Conservation (phyloP, 768 basidiomycete species). For the Fibroporia radiculosa region DNA sequence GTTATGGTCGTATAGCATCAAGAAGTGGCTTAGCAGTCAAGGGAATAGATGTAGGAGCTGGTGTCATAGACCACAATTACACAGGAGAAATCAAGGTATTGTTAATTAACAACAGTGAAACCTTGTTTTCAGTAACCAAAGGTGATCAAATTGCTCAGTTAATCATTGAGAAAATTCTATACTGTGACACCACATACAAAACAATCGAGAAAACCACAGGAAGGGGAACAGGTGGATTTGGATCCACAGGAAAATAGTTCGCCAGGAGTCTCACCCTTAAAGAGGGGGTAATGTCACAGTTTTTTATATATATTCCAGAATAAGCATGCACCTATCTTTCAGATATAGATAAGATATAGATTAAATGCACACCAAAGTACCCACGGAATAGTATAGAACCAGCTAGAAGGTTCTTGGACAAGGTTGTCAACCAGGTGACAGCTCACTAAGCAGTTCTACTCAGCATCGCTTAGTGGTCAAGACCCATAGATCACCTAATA, state of each 20-base stretch:
- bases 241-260: neutral
- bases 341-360: too few species aligned
- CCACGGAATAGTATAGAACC: too few species aligned
- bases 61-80: constrained; percentile 4
- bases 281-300: too few species aligned
- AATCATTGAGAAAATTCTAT: constrained; percentile 1
- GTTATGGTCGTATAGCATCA: constrained; percentile 1
- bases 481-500: too few species aligned
- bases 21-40: neutral
- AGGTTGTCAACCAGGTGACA: too few species aligned
- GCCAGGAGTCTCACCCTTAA: too few species aligned
- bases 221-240: neutral
- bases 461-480: too few species aligned
- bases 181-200: neutral
- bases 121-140: neutral
- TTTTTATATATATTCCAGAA: too few species aligned
- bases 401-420: too few species aligned
- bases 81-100: constrained; percentile 4
- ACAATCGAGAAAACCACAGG: neutral
- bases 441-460: too few species aligned
- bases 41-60: constrained; percentile 3
- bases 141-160: constrained; percentile 4
- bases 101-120: constrained; percentile 3
- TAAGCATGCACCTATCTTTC: too few species aligned
- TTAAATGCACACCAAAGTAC: too few species aligned